Conservation (phyloP, 169 alveolate genomes). For the Besnoitia besnoiti region DNA sequence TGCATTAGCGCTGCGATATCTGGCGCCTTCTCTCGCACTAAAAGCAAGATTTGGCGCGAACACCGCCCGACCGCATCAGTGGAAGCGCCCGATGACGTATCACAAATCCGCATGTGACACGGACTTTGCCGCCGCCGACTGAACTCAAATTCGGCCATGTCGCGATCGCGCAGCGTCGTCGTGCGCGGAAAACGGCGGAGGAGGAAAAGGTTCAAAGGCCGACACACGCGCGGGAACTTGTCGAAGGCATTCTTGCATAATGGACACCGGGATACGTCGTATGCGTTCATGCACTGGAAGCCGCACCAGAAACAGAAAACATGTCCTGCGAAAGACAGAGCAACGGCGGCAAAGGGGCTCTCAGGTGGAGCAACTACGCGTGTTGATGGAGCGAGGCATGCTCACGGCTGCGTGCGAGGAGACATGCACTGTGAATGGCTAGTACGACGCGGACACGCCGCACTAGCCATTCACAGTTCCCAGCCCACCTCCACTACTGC, state of each 20-base stretch:
- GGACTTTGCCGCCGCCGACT: slow-evolving; percentile 9
- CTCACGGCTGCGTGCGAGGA: too few relatives aligned
- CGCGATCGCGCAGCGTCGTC: slow-evolving; percentile 14
- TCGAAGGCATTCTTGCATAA: slow-evolving; percentile 19
- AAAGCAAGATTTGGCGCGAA: not conserved
- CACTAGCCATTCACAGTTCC: too few relatives aligned
- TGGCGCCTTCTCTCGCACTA: not conserved
- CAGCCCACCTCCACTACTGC: too few relatives aligned
- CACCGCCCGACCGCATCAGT: not conserved
- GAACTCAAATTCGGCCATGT: slow-evolving; percentile 8
- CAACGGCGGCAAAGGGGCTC: not conserved
- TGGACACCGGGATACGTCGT: slow-evolving; percentile 46
- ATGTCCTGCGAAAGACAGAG: slow-evolving; percentile 14
- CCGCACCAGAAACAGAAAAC: slow-evolving; percentile 49
- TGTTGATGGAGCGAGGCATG: too few relatives aligned
- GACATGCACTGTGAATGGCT: too few relatives aligned
- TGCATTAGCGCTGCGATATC: not conserved
- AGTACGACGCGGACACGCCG: too few relatives aligned
- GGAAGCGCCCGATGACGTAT: not conserved
- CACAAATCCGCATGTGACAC: not conserved
- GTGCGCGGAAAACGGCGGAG: slow-evolving; percentile 8
- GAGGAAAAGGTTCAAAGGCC: slow-evolving; percentile 32
- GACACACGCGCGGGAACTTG: slow-evolving; percentile 39
- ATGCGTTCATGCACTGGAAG: slow-evolving; percentile 34
- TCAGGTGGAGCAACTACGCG: not conserved